phyloP scores from a whole-genome alignment of 495 filamentous ascomycete species.

The Penicillium fimorum region DNA sequence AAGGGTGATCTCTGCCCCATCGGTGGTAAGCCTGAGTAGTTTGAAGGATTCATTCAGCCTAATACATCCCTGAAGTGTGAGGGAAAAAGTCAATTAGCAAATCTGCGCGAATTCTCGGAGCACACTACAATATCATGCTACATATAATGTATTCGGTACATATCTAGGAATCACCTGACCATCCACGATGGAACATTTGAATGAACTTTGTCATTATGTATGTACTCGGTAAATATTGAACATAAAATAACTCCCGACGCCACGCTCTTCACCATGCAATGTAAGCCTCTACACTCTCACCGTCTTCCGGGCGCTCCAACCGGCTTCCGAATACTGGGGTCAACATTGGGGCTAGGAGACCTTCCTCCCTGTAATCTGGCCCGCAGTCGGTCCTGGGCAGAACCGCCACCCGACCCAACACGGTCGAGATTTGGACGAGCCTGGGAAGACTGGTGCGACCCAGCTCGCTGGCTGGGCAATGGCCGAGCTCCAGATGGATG shows the following conservation, averaged over 20 bases:
- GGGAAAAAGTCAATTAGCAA: background rate
- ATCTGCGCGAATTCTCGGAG: background rate
- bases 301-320: conserved; percentile 27
- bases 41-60: background rate
- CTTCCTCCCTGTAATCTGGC: conserved; percentile 60
- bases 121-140: background rate
- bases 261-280: conserved; percentile 27
- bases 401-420: conserved; percentile 34
- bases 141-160: background rate
- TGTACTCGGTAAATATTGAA: conserved; percentile 2
- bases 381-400: conserved; percentile 68
- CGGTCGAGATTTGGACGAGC: conserved; percentile 45
- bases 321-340: conserved; percentile 40
- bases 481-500: conserved; percentile 53
- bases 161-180: background rate
- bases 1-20: background rate
- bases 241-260: conserved; percentile 22
- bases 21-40: background rate
- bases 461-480: conserved; percentile 66
- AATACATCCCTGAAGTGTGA: background rate
- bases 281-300: conserved; percentile 13
- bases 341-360: conserved; percentile 39
- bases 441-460: conserved; percentile 62
- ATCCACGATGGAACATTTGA: background rate
- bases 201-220: background rate